Evolutionary conservation across 2,329 filamentous ascomycete species (phyloP), one percentile per base, ranked within the genome.

Genomic region (Sordariomycetes sp.): DNA sequence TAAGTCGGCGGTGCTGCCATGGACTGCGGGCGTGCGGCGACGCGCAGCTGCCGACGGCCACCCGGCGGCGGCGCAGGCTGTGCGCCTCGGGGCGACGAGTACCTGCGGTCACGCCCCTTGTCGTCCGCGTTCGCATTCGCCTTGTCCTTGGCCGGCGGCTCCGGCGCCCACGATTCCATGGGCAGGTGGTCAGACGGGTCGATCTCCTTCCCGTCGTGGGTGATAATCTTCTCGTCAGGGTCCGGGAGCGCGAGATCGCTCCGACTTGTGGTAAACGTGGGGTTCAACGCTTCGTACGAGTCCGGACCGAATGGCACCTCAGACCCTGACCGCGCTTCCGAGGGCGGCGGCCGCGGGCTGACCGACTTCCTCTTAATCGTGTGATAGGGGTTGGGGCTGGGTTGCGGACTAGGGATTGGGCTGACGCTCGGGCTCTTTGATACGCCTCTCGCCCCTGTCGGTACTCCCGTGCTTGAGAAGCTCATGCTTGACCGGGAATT

Each of bases 171-270:
- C 1, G 83, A 83, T 58, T 89, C 84, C 67, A 90, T 81, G 0
- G 89, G 89, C 16, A 92, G 76, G 66, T 92, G 88, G 69, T 93
- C 89, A 0, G 87, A 90, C 1, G 89, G 89, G 66, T 93, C 89
- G 58, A 93, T 80, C 65, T 90, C 86, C 58, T 86, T 79, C 7
- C 89, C 89, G 66, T 90, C 87, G 62, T 88, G 79, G 1, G 83
- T 87, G 57, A 91, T 84, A 61, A 92, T 90, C 65, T 89, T 89
- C 10, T 82, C 85, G 56, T 80, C 78, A 0, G 77, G 72, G 57
- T 84, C 81, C 62, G 78, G 74, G 55, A 53, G 54, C 65, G 6
- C 65, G 67, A 25, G 66, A 60, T 25, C 67, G 70, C 25, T 68
- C 28, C 22, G 53, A 32, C 28, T 69, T n/a, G 70, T 68, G 32